phyloP scores from a whole-genome alignment of 2,329 filamentous ascomycete genomes.

The Lojkania enalia region DNA sequence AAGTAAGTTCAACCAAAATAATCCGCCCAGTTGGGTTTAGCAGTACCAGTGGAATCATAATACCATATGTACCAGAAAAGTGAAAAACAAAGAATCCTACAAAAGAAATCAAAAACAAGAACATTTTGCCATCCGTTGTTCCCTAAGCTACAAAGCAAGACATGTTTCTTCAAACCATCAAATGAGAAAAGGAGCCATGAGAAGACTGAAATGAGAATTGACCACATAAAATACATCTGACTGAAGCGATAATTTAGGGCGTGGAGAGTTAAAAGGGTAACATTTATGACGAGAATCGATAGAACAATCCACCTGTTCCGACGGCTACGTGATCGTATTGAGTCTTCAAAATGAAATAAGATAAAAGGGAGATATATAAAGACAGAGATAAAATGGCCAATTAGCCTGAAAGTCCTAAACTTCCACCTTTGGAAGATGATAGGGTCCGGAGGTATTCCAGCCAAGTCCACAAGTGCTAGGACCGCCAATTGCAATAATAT shows the following conservation, averaged over 20 bases:
- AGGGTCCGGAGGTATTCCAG: background rate
- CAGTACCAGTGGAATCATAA: background rate
- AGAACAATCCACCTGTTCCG: background rate
- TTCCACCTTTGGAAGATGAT: background rate
- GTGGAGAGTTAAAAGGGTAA: background rate
- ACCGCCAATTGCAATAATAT: background rate
- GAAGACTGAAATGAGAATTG: background rate
- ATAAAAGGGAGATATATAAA: slow-evolving; percentile 1
- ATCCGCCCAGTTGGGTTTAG: background rate
- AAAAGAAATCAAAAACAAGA: background rate
- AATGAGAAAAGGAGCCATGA: background rate
- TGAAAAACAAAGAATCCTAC: background rate
- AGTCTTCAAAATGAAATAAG: background rate
- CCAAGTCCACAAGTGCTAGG: background rate
- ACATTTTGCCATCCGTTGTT: background rate
- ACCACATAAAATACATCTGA: slow-evolving; percentile 1
- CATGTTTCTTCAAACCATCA: background rate
- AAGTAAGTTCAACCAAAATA: background rate
- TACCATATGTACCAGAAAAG: background rate
- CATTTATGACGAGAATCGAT: background rate
- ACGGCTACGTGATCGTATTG: background rate
- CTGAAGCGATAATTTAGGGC: background rate
- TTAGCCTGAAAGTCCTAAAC: background rate
- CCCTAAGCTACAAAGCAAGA: background rate
- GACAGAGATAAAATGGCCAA: background rate